Conservation (phyloP, 805 yeast genomes). For the Schwanniomyces polymorphus region DNA sequence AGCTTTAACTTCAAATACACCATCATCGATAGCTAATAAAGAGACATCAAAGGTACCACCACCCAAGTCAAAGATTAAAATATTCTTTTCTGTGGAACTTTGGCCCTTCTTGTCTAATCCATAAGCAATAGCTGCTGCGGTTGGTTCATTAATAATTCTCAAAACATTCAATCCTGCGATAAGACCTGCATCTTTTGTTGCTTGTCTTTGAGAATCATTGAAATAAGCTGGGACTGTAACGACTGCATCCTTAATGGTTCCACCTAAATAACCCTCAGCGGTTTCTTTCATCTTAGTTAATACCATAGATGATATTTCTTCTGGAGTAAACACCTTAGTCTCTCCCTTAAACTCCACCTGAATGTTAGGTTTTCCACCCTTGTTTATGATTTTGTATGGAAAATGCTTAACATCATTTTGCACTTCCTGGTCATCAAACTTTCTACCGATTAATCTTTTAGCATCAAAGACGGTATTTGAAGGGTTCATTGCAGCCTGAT, state of each 20-base stretch:
- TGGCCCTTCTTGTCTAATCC: slow-evolving; percentile 82
- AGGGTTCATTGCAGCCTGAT: slow-evolving; percentile 94
- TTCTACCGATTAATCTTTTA: slow-evolving; percentile 91
- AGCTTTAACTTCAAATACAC: slow-evolving; percentile 96
- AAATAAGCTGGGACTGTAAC: slow-evolving; percentile 90
- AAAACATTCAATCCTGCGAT: slow-evolving; percentile 91
- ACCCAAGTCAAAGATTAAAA: slow-evolving; percentile 96
- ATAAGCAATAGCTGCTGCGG: slow-evolving; percentile 93
- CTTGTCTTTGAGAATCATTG: slow-evolving; percentile 91
- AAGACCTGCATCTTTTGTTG: slow-evolving; percentile 96
- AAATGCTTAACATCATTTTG: slow-evolving; percentile 86
- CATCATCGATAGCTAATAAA: slow-evolving; percentile 93
- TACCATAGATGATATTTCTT: slow-evolving; percentile 91
- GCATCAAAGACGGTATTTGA: slow-evolving; percentile 93
- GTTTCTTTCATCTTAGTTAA: slow-evolving; percentile 98
- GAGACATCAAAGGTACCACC: slow-evolving; percentile 99
- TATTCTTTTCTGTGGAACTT: slow-evolving; percentile 70
- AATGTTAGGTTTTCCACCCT: slow-evolving; percentile 79
- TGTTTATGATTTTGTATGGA: slow-evolving; percentile 85
- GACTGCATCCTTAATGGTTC: slow-evolving; percentile 83
- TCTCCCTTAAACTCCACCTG: slow-evolving; percentile 92
- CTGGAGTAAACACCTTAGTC: slow-evolving; percentile 76
- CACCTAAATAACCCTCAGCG: slow-evolving; percentile 89
- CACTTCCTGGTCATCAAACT: slow-evolving; percentile 85
- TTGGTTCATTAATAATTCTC: slow-evolving; percentile 89